phyloP scores from a whole-genome alignment of 768 basidiomycete species.

The Tephrocybe sp. region DNA sequence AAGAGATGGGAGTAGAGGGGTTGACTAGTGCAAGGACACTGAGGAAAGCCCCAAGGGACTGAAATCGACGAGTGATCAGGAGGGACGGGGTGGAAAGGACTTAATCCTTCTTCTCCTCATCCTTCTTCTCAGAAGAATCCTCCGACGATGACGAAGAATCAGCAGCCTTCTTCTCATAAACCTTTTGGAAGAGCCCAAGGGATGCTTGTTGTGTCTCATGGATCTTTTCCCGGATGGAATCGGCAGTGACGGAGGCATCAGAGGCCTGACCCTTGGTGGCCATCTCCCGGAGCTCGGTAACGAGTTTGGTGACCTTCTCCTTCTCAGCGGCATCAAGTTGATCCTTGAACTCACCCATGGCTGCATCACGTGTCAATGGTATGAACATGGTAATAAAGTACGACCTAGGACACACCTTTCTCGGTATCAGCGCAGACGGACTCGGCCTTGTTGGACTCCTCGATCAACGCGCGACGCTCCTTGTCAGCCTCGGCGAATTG shows the following conservation, averaged over 20 bases:
- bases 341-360: constrained; percentile 97
- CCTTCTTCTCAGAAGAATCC: constrained; percentile 36
- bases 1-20: not conserved
- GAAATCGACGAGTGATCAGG: too few relatives aligned
- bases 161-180: constrained; percentile 88
- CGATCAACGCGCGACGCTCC: constrained; percentile 81
- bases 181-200: constrained; percentile 96
- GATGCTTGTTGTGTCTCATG: constrained; percentile 93
- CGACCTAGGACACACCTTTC: constrained; percentile 60
- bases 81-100: not conserved
- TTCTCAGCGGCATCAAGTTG: constrained; percentile 91
- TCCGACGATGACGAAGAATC: constrained; percentile 57
- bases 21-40: not conserved
- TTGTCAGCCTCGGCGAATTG: constrained; percentile 93
- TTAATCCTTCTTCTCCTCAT: constrained; percentile 89
- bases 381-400: not conserved
- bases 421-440: constrained; percentile 93
- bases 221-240: constrained; percentile 89
- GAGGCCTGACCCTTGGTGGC: constrained; percentile 87
- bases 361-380: constrained; percentile 32
- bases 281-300: constrained; percentile 85
- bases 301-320: constrained; percentile 88
- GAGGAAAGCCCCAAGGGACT: too few relatives aligned
- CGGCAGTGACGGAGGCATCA: constrained; percentile 78
- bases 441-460: constrained; percentile 96